Percentiles rank a stretch among this genome's conserved stretches.
Conservation (phyloP, 2,329 filamentous ascomycete genomes). For the Calonectria pseudoturangicola region DNA sequence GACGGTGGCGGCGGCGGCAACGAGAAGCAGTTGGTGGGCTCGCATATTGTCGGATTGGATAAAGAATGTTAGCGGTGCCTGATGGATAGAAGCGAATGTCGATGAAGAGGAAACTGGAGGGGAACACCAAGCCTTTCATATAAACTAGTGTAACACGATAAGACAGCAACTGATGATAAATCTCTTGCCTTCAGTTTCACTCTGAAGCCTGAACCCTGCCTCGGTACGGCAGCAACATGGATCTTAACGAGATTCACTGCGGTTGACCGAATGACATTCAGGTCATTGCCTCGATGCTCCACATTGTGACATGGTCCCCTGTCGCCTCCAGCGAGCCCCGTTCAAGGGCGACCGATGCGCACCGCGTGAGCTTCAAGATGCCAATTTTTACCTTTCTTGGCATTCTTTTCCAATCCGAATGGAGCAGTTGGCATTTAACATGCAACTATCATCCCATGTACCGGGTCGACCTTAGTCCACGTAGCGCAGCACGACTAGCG, state of each 20-base stretch:
- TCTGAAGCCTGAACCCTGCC: background rate
- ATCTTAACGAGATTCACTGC: slow-evolving; percentile 16
- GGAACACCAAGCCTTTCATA: slow-evolving; percentile 2
- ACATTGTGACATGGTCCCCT: slow-evolving; percentile 4
- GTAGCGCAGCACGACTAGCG: too few species aligned
- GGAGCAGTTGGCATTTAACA: too few species aligned
- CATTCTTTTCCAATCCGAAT: too few species aligned
- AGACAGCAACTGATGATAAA: background rate
- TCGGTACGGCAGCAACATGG: background rate
- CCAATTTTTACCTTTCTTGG: background rate
- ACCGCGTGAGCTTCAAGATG: background rate
- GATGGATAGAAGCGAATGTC: background rate
- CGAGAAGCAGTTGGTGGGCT: slow-evolving; percentile 1
- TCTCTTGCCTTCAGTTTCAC: slow-evolving; percentile 1
- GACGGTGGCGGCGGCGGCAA: slow-evolving; percentile 12
- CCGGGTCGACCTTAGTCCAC: too few species aligned
- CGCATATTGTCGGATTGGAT: slow-evolving; percentile 7
- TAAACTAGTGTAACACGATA: slow-evolving; percentile 1
- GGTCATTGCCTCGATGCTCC: background rate
- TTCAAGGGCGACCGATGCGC: background rate
- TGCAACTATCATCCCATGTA: too few species aligned
- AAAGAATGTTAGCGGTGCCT: background rate
- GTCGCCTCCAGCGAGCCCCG: background rate
- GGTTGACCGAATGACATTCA: slow-evolving; percentile 1
- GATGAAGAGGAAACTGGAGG: background rate